phyloP scores from a whole-genome alignment of 345 rosid species.

The Gossypium turneri region DNA sequence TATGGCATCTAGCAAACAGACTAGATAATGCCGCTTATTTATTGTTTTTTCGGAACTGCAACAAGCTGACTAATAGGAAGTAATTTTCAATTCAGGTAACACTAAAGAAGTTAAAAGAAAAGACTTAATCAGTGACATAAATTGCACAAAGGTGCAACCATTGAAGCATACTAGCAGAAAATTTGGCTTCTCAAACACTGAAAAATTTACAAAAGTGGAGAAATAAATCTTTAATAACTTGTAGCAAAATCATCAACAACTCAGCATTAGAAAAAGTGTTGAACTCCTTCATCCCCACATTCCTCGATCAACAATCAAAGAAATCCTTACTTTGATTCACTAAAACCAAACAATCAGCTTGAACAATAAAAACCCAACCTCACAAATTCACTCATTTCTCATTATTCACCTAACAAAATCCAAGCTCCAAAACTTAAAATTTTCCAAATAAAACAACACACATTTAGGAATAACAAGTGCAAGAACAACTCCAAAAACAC shows the following conservation, averaged over 20 bases:
- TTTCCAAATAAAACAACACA: constrained; percentile 2
- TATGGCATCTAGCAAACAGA: not conserved
- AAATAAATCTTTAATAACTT: not conserved
- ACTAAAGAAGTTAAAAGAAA: not conserved
- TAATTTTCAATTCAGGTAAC: not conserved
- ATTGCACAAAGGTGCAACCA: not conserved
- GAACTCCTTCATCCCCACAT: not conserved
- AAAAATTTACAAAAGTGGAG: not conserved
- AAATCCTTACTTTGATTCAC: not conserved
- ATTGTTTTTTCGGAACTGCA: not conserved
- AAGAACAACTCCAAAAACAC: not conserved
- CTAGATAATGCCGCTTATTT: not conserved
- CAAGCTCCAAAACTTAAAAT: not conserved
- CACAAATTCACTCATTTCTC: not conserved
- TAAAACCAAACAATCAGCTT: constrained; percentile 4
- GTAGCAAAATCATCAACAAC: not conserved
- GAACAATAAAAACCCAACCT: not conserved
- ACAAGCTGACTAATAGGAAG: not conserved
- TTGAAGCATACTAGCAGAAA: not conserved
- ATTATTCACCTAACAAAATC: not conserved
- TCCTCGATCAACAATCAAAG: not conserved
- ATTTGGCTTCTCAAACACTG: not conserved
- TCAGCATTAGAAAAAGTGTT: not conserved
- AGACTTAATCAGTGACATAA: not conserved
- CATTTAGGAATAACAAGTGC: not conserved